Percentiles rank a stretch among this genome's conserved stretches.
Evolutionary conservation across 129 eudicot species (phyloP).

Genomic region (Arctium minus): DNA sequence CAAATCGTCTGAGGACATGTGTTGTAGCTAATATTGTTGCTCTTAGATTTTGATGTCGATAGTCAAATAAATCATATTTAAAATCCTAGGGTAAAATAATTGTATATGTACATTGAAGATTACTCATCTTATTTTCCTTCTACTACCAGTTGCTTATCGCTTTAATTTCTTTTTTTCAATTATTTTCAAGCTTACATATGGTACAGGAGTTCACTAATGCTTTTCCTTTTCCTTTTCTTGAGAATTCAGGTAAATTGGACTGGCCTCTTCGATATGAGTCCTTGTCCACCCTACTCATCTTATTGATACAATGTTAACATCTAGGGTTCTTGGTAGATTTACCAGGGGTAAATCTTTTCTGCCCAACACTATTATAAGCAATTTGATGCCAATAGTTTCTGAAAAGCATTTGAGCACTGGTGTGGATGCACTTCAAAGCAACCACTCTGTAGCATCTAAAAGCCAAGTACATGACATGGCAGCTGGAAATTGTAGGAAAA

Average conservation of each 20-base stretch:
- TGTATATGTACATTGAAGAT: background rate
- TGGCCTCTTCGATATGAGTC: background rate
- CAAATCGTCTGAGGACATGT: background rate
- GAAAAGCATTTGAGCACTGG: background rate
- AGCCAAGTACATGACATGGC: constrained; percentile 1
- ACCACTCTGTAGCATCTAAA: constrained; percentile 3
- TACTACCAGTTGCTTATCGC: background rate
- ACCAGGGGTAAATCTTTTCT: constrained; percentile 16
- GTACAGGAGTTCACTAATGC: background rate
- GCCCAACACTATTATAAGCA: background rate
- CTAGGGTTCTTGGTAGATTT: constrained; percentile 19
- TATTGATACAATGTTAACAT: constrained; percentile 27
- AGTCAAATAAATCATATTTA: background rate
- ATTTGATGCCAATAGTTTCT: constrained; percentile 15
- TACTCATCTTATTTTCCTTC: background rate
- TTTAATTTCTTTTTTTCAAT: background rate
- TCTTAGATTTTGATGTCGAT: background rate
- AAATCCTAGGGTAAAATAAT: background rate
- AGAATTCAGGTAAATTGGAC: constrained; percentile 11
- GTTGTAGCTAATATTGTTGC: background rate
- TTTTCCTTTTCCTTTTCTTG: background rate
- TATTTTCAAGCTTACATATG: background rate
- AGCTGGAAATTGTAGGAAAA: constrained; percentile 7
- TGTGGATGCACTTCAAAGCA: constrained; percentile 16
- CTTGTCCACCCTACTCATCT: background rate